Evolutionary conservation across 345 rosid genomes (phyloP).

Genomic region (Carallia pectinifolia): DNA sequence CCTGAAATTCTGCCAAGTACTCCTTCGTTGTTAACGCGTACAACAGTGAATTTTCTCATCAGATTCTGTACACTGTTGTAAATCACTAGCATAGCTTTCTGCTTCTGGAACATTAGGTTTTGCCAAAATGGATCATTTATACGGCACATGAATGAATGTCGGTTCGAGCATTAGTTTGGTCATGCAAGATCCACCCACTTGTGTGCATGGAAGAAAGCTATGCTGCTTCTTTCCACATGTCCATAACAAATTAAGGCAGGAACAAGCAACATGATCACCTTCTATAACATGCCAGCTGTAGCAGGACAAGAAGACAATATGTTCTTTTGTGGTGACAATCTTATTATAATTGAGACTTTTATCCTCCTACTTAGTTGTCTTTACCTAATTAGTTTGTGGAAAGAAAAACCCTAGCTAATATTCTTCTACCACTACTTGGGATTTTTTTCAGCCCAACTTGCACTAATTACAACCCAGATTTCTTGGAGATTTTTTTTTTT

Average conservation of each 20-base stretch:
- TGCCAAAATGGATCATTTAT: neutral
- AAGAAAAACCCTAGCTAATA: slow-evolving; percentile 18
- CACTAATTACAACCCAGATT: neutral
- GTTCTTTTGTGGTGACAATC: slow-evolving; percentile 1
- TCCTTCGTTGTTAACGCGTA: too few species aligned
- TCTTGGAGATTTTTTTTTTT: too few species aligned
- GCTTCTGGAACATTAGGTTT: neutral
- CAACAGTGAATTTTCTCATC: too few species aligned
- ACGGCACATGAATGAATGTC: neutral
- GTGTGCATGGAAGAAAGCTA: neutral
- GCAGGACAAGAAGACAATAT: slow-evolving; percentile 28
- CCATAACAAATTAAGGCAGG: slow-evolving; percentile 2
- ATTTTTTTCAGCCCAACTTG: neutral
- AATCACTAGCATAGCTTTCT: neutral
- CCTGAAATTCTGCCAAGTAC: slow-evolving; percentile 18
- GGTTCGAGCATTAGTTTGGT: neutral
- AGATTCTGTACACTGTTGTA: neutral
- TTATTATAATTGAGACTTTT: slow-evolving; percentile 10
- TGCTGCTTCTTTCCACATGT: neutral
- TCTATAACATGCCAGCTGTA: slow-evolving; percentile 21
- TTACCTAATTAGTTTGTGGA: neutral
- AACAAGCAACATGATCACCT: slow-evolving; percentile 12
- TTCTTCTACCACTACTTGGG: neutral
- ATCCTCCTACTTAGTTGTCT: slow-evolving; percentile 18
- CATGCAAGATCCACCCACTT: slow-evolving; percentile 4